Conservation (phyloP, 192 early-diverging fungal species). For the Coemansia interrupta region DNA sequence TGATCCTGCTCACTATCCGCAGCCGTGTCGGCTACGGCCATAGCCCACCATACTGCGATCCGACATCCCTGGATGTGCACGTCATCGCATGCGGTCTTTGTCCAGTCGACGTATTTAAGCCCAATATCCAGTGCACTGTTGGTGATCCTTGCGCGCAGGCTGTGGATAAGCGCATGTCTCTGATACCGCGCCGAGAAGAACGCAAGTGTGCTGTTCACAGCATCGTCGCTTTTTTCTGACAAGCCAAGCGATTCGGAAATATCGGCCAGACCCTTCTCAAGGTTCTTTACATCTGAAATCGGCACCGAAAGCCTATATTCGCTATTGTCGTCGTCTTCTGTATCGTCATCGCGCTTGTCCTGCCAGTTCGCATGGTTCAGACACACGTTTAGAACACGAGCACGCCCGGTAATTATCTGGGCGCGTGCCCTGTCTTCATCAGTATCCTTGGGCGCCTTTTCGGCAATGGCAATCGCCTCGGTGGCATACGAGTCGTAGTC, state of each 20-base stretch:
- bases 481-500: slow-evolving; percentile 25
- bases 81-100: neutral
- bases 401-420: slow-evolving; percentile 20
- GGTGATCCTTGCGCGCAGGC: slow-evolving; percentile 14
- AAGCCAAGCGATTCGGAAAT: slow-evolving; percentile 8
- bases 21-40: slow-evolving; percentile 44
- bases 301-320: no score
- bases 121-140: slow-evolving; percentile 21
- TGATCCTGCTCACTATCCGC: slow-evolving; percentile 33
- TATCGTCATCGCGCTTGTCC: slow-evolving; percentile 16
- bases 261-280: slow-evolving; percentile 21
- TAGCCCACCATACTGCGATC: slow-evolving; percentile 57
- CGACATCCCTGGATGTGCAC: slow-evolving; percentile 17
- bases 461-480: slow-evolving; percentile 12
- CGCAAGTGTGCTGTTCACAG: slow-evolving; percentile 11
- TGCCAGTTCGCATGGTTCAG: slow-evolving; percentile 31
- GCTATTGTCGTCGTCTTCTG: slow-evolving; percentile 12
- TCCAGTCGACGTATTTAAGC: slow-evolving; percentile 16
- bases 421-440: slow-evolving; percentile 1
- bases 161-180: slow-evolving; percentile 11
- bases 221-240: neutral
- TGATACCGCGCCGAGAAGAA: slow-evolving; percentile 16
- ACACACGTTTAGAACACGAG: slow-evolving; percentile 25
- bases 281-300: slow-evolving; percentile 9
- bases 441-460: neutral